Conservation (phyloP, 768 basidiomycete species). For the Rossbeevera mucosa region DNA sequence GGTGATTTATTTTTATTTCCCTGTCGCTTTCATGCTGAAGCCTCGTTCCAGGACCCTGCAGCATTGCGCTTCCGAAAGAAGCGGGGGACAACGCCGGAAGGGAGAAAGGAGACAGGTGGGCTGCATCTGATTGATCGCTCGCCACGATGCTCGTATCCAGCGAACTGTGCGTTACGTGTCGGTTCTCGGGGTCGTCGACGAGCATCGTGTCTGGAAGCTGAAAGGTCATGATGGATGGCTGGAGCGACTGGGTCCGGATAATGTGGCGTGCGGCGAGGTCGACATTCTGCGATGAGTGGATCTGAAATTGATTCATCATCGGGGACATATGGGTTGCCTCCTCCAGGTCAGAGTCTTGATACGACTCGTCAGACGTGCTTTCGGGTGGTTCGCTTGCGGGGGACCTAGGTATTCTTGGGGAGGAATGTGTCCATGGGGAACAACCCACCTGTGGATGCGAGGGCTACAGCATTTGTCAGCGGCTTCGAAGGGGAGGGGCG, state of each 20-base stretch:
- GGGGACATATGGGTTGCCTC: conserved; percentile 27
- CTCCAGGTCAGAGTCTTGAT: conserved; percentile 27
- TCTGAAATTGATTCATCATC: conserved; percentile 31
- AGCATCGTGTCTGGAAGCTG: conserved; percentile 22
- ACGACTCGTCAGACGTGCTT: conserved; percentile 27
- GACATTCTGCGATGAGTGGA: conserved; percentile 15
- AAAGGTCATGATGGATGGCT: conserved; percentile 30
- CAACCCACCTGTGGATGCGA: conserved; percentile 13
- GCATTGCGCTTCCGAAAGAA: conserved; percentile 1
- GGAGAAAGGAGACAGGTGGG: conserved; percentile 2
- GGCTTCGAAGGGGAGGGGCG: background rate
- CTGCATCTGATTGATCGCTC: conserved; percentile 13
- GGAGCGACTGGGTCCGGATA: conserved; percentile 13
- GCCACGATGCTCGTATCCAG: conserved; percentile 15
- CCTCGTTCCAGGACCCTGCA: conserved; percentile 26
- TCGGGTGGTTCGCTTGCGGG: conserved; percentile 29
- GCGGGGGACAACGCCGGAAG: conserved; percentile 4
- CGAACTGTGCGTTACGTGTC: conserved; percentile 15
- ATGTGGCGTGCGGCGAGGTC: conserved; percentile 3
- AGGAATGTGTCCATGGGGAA: conserved; percentile 11
- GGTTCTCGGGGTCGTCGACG: conserved; percentile 27
- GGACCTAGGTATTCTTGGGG: conserved; percentile 17
- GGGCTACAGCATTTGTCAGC: conserved; percentile 22
- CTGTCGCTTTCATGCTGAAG: conserved; percentile 13
- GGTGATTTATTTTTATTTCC: conserved; percentile 7